These are phyloP conservation scores for Phaffia rhodozyma DNA, from an alignment of 1,284 basidiomycete species.

Conservation along the genomic window DNA sequence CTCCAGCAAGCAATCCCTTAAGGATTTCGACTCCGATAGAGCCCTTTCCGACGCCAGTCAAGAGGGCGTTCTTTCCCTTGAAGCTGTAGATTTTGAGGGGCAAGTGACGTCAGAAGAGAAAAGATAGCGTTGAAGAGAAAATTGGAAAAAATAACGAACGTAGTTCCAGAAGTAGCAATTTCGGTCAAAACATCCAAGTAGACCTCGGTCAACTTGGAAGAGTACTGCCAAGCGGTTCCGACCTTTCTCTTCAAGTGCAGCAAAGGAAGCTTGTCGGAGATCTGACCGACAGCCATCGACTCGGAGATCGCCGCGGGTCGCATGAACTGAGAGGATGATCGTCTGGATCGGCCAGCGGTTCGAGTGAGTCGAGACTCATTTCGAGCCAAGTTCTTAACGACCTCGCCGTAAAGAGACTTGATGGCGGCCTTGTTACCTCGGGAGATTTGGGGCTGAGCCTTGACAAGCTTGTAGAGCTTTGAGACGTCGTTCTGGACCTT, in stretches of 20 bases:
- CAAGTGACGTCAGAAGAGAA: background rate
- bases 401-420: slow-evolving; percentile 91
- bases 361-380: slow-evolving; percentile 53
- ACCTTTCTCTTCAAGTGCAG: slow-evolving; percentile 95
- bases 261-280: slow-evolving; percentile 73
- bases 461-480: slow-evolving; percentile 94
- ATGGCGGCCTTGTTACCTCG: slow-evolving; percentile 95
- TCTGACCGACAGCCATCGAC: slow-evolving; percentile 39
- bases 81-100: slow-evolving; percentile 38
- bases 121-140: background rate
- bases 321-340: slow-evolving; percentile 87
- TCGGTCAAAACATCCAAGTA: slow-evolving; percentile 95
- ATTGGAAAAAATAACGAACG: slow-evolving; percentile 28
- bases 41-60: slow-evolving; percentile 94
- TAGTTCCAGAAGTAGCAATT: slow-evolving; percentile 94
- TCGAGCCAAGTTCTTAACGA: slow-evolving; percentile 59
- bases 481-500: slow-evolving; percentile 93
- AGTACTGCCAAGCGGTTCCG: slow-evolving; percentile 92
- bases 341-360: slow-evolving; percentile 51
- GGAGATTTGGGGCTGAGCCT: slow-evolving; percentile 90
- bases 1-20: slow-evolving; percentile 90
- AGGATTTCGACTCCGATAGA: slow-evolving; percentile 96
- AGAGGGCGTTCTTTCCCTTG: slow-evolving; percentile 94
- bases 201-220: slow-evolving; percentile 86
- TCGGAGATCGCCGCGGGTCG: slow-evolving; percentile 58